A percentile compares a stretch with the other conserved stretches of the same genome.
These are phyloP conservation scores for Blumeriella jaapii DNA, from an alignment of 2,329 filamentous ascomycete species.

Conservation along the genomic window DNA sequence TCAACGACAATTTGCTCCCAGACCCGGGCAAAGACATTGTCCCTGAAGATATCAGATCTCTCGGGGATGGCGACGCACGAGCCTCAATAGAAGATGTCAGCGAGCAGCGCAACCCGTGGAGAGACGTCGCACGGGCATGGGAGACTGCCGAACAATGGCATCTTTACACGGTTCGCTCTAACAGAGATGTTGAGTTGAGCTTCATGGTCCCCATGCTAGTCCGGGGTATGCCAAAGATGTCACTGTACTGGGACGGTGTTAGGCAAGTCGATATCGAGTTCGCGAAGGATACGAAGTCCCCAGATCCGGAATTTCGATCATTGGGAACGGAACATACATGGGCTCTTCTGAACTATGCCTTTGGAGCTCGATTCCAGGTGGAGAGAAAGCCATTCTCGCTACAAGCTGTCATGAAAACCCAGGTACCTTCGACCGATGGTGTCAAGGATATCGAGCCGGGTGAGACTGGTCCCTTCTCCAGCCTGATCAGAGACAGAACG, in stretches of 20 bases:
- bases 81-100: slow-evolving; percentile 28
- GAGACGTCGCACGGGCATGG: slow-evolving; percentile 27
- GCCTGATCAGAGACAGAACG: slow-evolving; percentile 16
- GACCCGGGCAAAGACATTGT: slow-evolving; percentile 25
- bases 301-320: slow-evolving; percentile 29
- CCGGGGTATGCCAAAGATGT: slow-evolving; percentile 14
- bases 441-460: neutral
- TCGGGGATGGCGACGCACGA: slow-evolving; percentile 33
- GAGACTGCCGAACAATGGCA: slow-evolving; percentile 42
- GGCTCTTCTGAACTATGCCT: slow-evolving; percentile 16
- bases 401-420: slow-evolving; percentile 12
- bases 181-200: slow-evolving; percentile 10
- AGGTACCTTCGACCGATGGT: slow-evolving; percentile 1
- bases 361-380: slow-evolving; percentile 17
- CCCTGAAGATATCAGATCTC: slow-evolving; percentile 42
- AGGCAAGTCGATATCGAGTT: slow-evolving; percentile 14
- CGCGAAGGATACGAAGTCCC: slow-evolving; percentile 41
- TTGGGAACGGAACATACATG: slow-evolving; percentile 14
- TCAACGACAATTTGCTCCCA: slow-evolving; percentile 73
- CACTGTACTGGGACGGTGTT: slow-evolving; percentile 22
- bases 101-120: slow-evolving; percentile 30
- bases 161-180: slow-evolving; percentile 35
- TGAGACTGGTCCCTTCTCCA: slow-evolving; percentile 2
- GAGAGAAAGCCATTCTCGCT: slow-evolving; percentile 10
- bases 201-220: slow-evolving; percentile 16